Conservation (phyloP, 495 filamentous ascomycete genomes). For the Amphirosellinia nigrospora region DNA sequence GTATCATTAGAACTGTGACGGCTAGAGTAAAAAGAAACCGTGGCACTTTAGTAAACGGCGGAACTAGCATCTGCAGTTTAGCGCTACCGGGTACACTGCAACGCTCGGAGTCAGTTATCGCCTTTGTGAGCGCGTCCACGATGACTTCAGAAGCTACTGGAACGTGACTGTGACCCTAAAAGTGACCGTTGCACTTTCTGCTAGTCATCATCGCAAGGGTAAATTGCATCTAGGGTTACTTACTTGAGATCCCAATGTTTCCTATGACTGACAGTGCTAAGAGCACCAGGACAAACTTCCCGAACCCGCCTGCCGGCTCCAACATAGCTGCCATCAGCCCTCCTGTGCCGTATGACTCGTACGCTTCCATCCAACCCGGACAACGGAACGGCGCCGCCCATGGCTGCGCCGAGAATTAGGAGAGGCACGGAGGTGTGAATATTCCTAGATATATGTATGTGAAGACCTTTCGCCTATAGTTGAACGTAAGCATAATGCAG, state of each 20-base stretch:
- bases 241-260: slow-evolving; percentile 50
- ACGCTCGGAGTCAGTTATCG: not conserved
- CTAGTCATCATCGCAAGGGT: not conserved
- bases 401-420: slow-evolving; percentile 59
- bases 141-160: not conserved
- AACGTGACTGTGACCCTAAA: not conserved
- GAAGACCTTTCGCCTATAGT: slow-evolving; percentile 43
- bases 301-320: slow-evolving; percentile 55
- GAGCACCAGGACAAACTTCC: slow-evolving; percentile 57
- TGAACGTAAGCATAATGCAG: not conserved
- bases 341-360: slow-evolving; percentile 50
- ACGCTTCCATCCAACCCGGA: slow-evolving; percentile 48
- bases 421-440: slow-evolving; percentile 54
- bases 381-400: slow-evolving; percentile 52
- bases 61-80: slow-evolving; percentile 60
- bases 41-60: slow-evolving; percentile 49
- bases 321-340: slow-evolving; percentile 59
- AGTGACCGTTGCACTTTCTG: too few relatives aligned
- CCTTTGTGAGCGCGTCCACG: not conserved
- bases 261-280: slow-evolving; percentile 57
- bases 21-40: slow-evolving; percentile 54
- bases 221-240: slow-evolving; percentile 13
- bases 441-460: slow-evolving; percentile 52
- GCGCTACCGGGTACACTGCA: slow-evolving; percentile 49
- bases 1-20: slow-evolving; percentile 54